A percentile compares a stretch with the other conserved stretches of the same genome.
These are phyloP conservation scores for Forsythia viridissima DNA, from an alignment of 257 asterid species.

Conservation along the genomic window DNA sequence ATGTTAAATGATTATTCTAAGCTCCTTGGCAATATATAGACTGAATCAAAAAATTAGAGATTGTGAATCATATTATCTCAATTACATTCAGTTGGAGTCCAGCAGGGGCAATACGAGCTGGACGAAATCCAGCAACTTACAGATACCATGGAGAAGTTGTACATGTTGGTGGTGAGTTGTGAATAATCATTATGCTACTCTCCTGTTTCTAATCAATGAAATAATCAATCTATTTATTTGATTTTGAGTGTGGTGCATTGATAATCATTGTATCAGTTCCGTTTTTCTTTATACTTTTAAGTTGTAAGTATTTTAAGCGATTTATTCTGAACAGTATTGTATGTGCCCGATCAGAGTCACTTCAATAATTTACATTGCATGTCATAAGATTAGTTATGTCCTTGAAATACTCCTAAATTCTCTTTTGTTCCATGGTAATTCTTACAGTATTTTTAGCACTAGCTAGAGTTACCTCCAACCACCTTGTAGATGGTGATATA, in stretches of 20 bases:
- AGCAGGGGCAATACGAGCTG: constrained; percentile 86
- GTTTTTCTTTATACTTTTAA: background rate
- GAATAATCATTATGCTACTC: constrained; percentile 9
- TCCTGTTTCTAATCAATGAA: constrained; percentile 6
- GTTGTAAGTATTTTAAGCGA: constrained; percentile 1
- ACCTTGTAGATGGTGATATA: background rate
- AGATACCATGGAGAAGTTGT: constrained; percentile 63
- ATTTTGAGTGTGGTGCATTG: background rate
- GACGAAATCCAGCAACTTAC: constrained; percentile 81
- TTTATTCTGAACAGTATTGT: background rate
- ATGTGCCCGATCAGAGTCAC: background rate
- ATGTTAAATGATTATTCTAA: background rate
- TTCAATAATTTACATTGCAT: background rate
- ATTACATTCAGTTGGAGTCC: constrained; percentile 87
- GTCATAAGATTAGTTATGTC: background rate
- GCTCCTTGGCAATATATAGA: background rate
- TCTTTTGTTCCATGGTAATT: background rate
- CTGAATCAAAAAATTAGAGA: background rate
- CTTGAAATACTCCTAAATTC: background rate
- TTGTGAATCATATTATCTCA: background rate
- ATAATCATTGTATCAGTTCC: background rate
- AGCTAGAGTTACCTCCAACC: background rate
- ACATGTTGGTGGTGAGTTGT: constrained; percentile 75
- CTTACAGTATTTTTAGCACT: background rate
- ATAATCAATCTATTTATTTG: background rate